A percentile compares a stretch with the other conserved stretches of the same genome.
These are phyloP conservation scores for Mallotus japonicus DNA, from an alignment of 441 rosid species.

Conservation along the genomic window DNA sequence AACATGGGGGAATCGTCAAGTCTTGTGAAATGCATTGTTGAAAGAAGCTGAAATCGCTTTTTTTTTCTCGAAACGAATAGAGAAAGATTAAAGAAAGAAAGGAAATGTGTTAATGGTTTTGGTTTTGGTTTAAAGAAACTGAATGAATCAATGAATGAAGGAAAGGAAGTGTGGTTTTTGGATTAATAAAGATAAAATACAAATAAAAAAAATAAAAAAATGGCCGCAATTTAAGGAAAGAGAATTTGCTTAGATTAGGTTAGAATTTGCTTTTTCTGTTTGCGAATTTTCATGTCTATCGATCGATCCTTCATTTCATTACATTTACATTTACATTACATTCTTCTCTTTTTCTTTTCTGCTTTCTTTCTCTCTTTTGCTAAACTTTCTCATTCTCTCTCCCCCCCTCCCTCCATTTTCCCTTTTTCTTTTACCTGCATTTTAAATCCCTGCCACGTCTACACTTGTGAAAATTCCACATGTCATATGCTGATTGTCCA, in stretches of 20 bases:
- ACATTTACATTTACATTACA: no score
- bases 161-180: no score
- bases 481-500: no score
- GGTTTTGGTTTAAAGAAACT: no score
- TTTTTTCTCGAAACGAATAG: not conserved
- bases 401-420: not conserved
- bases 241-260: constrained; percentile 2
- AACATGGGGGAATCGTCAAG: constrained; percentile 99
- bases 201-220: not conserved
- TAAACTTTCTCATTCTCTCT: not conserved
- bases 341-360: constrained; percentile 24
- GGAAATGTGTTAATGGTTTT: no score
- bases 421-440: not conserved
- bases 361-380: constrained; percentile 1
- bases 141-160: no score
- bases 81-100: no score
- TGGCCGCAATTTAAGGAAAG: constrained; percentile 35
- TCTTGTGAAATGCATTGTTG: constrained; percentile 81
- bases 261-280: constrained; percentile 8
- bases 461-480: no score
- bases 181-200: no score
- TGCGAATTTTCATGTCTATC: constrained; percentile 60
- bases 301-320: not conserved
- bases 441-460: no score
- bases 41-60: constrained; percentile 23